phyloP scores from a whole-genome alignment of 169 alveolate species.

The Cystoisospora suis region DNA sequence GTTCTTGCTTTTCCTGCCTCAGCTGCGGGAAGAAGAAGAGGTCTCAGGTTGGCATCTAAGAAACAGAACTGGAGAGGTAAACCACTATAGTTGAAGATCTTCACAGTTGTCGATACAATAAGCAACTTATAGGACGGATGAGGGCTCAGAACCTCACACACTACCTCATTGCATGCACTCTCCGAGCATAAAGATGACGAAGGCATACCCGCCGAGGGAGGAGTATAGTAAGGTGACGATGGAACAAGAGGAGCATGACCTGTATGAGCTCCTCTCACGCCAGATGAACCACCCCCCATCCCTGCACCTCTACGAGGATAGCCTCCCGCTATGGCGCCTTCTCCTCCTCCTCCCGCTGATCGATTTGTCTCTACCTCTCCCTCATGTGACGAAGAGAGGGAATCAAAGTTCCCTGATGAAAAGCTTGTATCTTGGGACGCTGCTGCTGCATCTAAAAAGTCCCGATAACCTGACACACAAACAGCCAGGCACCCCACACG shows the following conservation, averaged over 20 bases:
- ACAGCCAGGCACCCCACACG: no score
- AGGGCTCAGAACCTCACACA: conserved; percentile 83
- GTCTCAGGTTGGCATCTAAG: conserved; percentile 74
- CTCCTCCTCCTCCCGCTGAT: not conserved
- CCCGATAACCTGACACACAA: conserved; percentile 38
- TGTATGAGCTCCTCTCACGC: no score
- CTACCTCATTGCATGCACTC: conserved; percentile 34
- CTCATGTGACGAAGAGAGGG: not conserved
- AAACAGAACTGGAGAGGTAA: conserved; percentile 82
- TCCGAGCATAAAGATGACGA: not conserved
- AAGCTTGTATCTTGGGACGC: not conserved
- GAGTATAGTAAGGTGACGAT: not conserved
- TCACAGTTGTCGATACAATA: conserved; percentile 81
- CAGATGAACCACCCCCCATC: conserved; percentile 29
- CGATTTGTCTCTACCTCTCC: no score
- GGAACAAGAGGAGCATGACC: conserved; percentile 41
- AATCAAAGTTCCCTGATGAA: not conserved
- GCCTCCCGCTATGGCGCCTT: not conserved
- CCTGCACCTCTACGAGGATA: no score
- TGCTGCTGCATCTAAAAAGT: conserved; percentile 33
- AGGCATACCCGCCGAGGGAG: not conserved
- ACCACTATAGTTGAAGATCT: conserved; percentile 81
- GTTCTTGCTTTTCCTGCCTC: conserved; percentile 35
- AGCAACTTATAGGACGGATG: conserved; percentile 84
- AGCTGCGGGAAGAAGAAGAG: conserved; percentile 71